Conservation (phyloP, 2,329 filamentous ascomycete species). For the Neoarthrinium moseri region DNA sequence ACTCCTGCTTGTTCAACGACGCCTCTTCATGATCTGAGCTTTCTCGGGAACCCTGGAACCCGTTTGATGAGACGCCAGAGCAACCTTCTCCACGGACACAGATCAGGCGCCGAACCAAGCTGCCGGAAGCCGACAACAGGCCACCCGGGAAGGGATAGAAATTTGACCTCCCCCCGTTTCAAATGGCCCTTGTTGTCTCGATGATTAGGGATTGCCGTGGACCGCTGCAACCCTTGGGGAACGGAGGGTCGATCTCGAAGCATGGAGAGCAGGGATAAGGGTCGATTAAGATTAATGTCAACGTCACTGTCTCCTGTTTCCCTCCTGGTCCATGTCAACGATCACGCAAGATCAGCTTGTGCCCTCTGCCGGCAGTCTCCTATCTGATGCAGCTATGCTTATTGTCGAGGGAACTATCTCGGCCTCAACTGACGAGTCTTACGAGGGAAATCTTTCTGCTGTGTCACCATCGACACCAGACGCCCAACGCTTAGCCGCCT, state of each 20-base stretch:
- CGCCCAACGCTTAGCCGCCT: not conserved
- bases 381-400: not conserved
- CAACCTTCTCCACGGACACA: constrained; percentile 6
- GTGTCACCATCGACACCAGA: not conserved
- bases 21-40: too few relatives aligned
- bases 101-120: constrained; percentile 13
- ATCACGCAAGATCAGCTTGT: constrained; percentile 6
- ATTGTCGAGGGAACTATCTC: not conserved
- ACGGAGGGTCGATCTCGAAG: constrained; percentile 1
- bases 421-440: not conserved
- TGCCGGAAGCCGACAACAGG: not conserved
- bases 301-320: constrained; percentile 8
- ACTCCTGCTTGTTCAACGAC: too few relatives aligned
- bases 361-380: not conserved
- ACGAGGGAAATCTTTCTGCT: not conserved
- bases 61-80: too few relatives aligned
- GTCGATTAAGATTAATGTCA: constrained; percentile 8
- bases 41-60: too few relatives aligned
- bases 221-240: too few relatives aligned
- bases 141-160: not conserved
- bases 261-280: constrained; percentile 6
- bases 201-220: too few relatives aligned
- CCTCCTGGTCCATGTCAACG: constrained; percentile 4
- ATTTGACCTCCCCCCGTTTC: not conserved
- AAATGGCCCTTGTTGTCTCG: not conserved